These are phyloP conservation scores for Harringtonia lauricola DNA, from an alignment of 2,329 filamentous ascomycete genomes.

Conservation along the genomic window DNA sequence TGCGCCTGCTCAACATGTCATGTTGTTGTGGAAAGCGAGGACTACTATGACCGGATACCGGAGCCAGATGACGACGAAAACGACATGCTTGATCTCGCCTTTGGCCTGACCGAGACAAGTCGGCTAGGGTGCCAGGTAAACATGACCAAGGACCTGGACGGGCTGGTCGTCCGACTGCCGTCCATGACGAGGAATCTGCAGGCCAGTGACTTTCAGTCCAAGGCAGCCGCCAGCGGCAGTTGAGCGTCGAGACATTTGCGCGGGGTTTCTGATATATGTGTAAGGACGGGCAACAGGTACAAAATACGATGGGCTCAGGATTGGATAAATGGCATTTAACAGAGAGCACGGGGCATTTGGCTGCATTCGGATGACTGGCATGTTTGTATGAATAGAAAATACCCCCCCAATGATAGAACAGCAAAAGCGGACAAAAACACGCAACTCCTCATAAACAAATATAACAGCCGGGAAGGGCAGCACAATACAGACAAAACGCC, in stretches of 20 bases:
- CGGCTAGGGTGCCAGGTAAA: constrained; percentile 80
- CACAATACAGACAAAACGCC: background rate
- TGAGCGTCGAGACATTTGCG: no score
- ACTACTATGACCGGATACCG: constrained; percentile 66
- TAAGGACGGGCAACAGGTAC: background rate
- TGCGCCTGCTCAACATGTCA: constrained; percentile 92
- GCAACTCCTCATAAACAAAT: constrained; percentile 4
- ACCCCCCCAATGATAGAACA: background rate
- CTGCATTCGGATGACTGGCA: background rate
- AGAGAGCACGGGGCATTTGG: background rate
- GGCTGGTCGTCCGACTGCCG: constrained; percentile 73
- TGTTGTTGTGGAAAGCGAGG: constrained; percentile 67
- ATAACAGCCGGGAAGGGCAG: background rate
- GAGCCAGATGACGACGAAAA: constrained; percentile 74
- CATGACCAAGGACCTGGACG: constrained; percentile 86
- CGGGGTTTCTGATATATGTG: no score
- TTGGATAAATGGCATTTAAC: background rate
- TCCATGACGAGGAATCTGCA: constrained; percentile 94
- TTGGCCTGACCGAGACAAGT: constrained; percentile 77
- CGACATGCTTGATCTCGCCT: constrained; percentile 85
- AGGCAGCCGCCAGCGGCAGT: constrained; percentile 1
- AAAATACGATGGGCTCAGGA: background rate
- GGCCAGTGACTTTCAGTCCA: constrained; percentile 70
- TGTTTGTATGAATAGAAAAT: constrained; percentile 1
- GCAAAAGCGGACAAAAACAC: constrained; percentile 1